Base-by-base conservation (phyloP, 148 eudicot genomes). In the Persicaria tinctoria region DNA sequence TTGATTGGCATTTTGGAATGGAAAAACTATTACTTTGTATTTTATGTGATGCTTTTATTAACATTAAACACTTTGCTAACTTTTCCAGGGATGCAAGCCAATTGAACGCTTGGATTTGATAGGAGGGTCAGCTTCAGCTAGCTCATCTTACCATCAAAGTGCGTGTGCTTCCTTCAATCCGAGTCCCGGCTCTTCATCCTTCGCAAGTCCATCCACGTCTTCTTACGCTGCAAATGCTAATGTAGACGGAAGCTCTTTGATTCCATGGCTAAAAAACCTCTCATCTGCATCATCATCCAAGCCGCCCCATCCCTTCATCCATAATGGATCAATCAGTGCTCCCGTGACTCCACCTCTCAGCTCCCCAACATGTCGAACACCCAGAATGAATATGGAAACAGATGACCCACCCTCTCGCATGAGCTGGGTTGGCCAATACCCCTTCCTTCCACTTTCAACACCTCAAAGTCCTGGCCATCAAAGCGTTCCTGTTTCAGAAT, bases 291-390 rank as follows among this genome's bases (percentile, higher is more conserved):
- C 89, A 17, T 85, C 92, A 46, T 78, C 89, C 73, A 89, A 87
- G 73, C 73, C 78, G 6, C 83, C 84, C 38, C 76, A 83, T 73
- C 85, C 76, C 63, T 49, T 55, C 71, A 48, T 80, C 53, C 83
- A 78, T 12, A 77, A 80, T 16, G 89, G 94, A 45, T 90, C 96
- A 46, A 86, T 88, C 38, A 90, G 96, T 74, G 97, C 96, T 38
- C 97, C 97, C 0, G 96, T 92, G 50, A 86, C 91, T 17, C 91
- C 97, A 46, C 96, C 93, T 18, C 66, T 85, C 69, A 82, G 88
- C 78, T 88, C 94, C 7, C 91, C 94, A 6, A 84, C 85, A 10
- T 78, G 82, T 32, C 75, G 80, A 53, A 84, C 86, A 6, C 88
- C 93, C 56, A 79, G 88, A 73, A 38, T 83, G 50, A 80, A 72